A percentile compares a stretch with the other conserved stretches of the same genome.
phyloP scores from a whole-genome alignment of 2,329 filamentous ascomycete species.

The Colletotrichum godetiae region DNA sequence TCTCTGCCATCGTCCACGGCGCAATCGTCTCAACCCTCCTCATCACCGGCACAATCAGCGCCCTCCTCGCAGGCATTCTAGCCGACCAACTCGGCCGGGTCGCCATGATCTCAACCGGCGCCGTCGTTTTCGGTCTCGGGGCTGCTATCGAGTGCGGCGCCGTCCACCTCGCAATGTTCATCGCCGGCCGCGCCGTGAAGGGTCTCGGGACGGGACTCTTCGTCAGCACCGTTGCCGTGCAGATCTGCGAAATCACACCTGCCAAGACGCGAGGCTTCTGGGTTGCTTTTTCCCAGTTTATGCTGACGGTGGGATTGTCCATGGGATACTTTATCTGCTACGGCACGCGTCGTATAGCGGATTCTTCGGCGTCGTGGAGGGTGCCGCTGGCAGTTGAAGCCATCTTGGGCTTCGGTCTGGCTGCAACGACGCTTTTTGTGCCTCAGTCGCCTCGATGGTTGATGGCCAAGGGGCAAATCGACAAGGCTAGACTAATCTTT shows the following conservation, averaged over 20 bases:
- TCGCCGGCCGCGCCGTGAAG: conserved; percentile 64
- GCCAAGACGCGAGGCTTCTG: conserved; percentile 60
- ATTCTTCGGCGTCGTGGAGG: conserved; percentile 64
- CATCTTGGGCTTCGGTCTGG: conserved; percentile 46
- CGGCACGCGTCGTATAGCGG: conserved; percentile 57
- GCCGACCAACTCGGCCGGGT: conserved; percentile 65
- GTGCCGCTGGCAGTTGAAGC: conserved; percentile 59
- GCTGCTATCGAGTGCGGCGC: conserved; percentile 53
- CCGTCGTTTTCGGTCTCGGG: conserved; percentile 62
- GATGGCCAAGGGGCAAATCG: conserved; percentile 51
- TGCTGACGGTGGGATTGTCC: conserved; percentile 62
- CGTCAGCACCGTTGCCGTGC: conserved; percentile 61
- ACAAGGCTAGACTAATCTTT: conserved; percentile 51
- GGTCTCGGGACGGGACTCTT: conserved; percentile 69
- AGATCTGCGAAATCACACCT: conserved; percentile 71
- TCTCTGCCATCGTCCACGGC: conserved; percentile 66
- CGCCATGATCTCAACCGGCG: conserved; percentile 61
- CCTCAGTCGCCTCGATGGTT: conserved; percentile 69
- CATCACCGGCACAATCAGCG: conserved; percentile 68
- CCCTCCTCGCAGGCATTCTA: conserved; percentile 67
- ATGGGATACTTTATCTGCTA: conserved; percentile 71
- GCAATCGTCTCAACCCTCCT: conserved; percentile 70
- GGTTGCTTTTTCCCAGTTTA: conserved; percentile 64
- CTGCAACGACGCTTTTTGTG: conserved; percentile 45
- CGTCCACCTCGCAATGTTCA: conserved; percentile 59